Conservation (phyloP, 306 rosid species). For the Glycine tomentella region DNA sequence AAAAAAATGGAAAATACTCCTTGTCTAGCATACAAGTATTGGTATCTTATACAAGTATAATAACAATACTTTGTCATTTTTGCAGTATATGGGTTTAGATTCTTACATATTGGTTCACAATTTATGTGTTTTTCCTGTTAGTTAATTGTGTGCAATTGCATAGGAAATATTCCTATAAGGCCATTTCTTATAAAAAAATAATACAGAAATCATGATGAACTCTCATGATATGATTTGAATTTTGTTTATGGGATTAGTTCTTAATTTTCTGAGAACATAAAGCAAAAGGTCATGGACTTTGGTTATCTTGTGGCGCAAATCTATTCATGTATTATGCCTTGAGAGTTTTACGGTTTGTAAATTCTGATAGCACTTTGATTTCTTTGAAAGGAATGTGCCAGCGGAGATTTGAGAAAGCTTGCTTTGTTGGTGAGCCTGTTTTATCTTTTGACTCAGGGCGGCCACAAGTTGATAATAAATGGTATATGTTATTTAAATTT, state of each 20-base stretch:
- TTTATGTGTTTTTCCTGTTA: conserved; percentile 17
- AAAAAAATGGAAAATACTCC: not conserved
- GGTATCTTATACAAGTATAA: not conserved
- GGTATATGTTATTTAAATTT: conserved; percentile 65
- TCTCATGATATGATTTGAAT: conserved; percentile 36
- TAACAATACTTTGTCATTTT: not conserved
- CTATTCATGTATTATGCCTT: conserved; percentile 12
- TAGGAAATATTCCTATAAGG: conserved; percentile 32
- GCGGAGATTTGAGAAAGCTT: conserved; percentile 77
- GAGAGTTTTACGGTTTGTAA: conserved; percentile 41
- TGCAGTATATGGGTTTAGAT: not conserved
- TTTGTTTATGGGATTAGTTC: conserved; percentile 36
- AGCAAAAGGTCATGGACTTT: conserved; percentile 10
- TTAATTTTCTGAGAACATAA: conserved; percentile 39
- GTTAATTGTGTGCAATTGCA: conserved; percentile 9
- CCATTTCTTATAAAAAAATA: conserved; percentile 5
- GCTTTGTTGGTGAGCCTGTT: conserved; percentile 73
- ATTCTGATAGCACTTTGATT: conserved; percentile 50
- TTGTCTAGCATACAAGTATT: not conserved
- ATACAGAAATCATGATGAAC: conserved; percentile 28
- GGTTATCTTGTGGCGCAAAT: conserved; percentile 39
- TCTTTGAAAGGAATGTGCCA: conserved; percentile 86
- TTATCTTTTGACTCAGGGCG: conserved; percentile 60
- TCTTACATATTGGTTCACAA: conserved; percentile 26
- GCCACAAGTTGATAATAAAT: conserved; percentile 70